Evolutionary conservation across 139 green algal species (phyloP), one percentile per base, ranked within the genome.

Genomic region (Closterium sp.): DNA sequence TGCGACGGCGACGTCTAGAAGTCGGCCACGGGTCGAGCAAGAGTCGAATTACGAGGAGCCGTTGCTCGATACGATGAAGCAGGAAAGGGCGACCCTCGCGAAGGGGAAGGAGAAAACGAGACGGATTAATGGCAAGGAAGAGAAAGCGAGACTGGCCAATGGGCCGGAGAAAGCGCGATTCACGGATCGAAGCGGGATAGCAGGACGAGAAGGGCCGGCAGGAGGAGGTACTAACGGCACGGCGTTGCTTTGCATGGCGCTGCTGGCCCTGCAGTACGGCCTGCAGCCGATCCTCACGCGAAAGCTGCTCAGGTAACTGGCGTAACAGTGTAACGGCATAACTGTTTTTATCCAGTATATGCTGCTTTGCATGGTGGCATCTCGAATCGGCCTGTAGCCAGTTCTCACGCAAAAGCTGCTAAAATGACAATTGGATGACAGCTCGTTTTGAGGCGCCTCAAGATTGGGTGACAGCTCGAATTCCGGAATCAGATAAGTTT

Each of bases 321-420:
- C 43, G 43, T 66, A 16, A 66, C 21, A 66, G 43, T 10, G 43
- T 66, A 66, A 66, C 43, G 2, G 21, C 21, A 16, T 66, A 66
- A 66, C 43, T 25, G 43, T 66, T 10, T 66, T 66, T 66, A 10
- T 19, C 43, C 43, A 16, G 43, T 66, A 16, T 21, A 66, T 21
- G 19, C 6, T 93, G 55, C 3, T 93, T 35, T 93, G 86, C 90
- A 93, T 93, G 91, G 91, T 93, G 87, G 91, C 91, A 6, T 4
- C 88, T 5, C 91, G 91, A 38, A 83, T 33, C 84, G 91, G 87
- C 28, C 43, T 87, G 33, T 87, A 93, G 33, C 91, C 91, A 31
- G 7, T 92, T 35, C 28, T 93, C 36, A 43, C 66, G 33, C 64
- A 34, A 8, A 91, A 88, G 38, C 92, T 88, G 31, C 25, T 91